Evolutionary conservation across 2,329 filamentous ascomycete genomes (phyloP).

Genomic region (Diaporthe sp.): DNA sequence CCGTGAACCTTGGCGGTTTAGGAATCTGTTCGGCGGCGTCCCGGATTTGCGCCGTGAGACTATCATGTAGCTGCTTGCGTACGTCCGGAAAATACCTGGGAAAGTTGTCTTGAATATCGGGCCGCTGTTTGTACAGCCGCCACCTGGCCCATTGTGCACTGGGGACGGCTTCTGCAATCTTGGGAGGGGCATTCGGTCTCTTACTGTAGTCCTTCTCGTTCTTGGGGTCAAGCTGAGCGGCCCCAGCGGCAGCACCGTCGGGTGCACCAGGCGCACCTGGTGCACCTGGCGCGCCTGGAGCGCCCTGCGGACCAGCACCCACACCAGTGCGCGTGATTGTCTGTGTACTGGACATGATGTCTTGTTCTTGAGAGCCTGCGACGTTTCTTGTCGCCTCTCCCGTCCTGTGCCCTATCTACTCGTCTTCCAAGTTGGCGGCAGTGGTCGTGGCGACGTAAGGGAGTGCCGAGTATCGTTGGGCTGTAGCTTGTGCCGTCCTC

Average conservation of each 20-base stretch:
- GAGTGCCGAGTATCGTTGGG: background rate
- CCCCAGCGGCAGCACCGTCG: background rate
- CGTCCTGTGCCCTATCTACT: background rate
- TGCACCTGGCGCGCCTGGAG: background rate
- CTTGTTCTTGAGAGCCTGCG: background rate
- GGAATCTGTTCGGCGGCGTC: background rate
- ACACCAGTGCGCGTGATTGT: background rate
- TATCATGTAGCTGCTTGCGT: constrained; percentile 3
- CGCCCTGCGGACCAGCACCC: background rate
- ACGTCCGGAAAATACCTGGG: constrained; percentile 25
- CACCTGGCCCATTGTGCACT: constrained; percentile 28
- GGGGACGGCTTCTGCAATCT: constrained; percentile 4
- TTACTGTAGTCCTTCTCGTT: background rate
- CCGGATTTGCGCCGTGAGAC: background rate
- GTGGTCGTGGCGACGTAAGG: background rate
- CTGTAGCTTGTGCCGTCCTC: background rate
- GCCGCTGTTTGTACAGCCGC: constrained; percentile 31
- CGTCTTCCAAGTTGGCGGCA: background rate
- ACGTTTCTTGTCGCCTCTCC: constrained; percentile 1
- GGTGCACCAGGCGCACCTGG: background rate
- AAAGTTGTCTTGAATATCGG: constrained; percentile 14
- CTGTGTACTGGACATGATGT: background rate
- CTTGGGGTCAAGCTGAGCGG: too few species aligned
- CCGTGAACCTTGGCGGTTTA: constrained; percentile 1
- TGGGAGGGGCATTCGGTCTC: constrained; percentile 28